Evolutionary conservation across 73 alveolate species (phyloP), one percentile per base, ranked within the genome.

Genomic region (Durusdinium trenchii): DNA sequence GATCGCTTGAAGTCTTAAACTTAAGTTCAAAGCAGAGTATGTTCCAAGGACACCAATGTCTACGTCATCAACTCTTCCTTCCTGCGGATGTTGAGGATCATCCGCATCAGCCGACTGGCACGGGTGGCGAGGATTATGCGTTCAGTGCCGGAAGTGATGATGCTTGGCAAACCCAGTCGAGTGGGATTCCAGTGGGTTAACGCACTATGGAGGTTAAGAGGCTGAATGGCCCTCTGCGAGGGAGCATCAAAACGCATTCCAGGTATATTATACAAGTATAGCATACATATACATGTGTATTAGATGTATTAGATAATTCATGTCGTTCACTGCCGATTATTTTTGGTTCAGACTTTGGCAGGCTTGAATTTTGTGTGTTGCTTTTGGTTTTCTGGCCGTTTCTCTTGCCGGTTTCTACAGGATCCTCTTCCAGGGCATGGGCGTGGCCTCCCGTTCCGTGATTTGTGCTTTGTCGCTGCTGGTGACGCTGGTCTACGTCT

Each of bases 381-480:
- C n/a, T n/a, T n/a, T n/a, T n/a, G n/a, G n/a, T n/a, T n/a, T n/a
- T n/a, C n/a, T n/a, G n/a, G n/a, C n/a, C n/a, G n/a, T n/a, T n/a
- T n/a, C n/a, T n/a, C n/a, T n/a, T n/a, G n/a, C n/a, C n/a, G n/a
- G n/a, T 5, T 18, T 35, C 46, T 84, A 7, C 42, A 89, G 97
- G 97, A 91, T 91, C 78, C 97, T 91, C 28, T 91, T 91, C 40
- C 97, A 91, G 89, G 97, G 97, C 75, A 91, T 91, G 97, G 97
- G 97, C 14, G 97, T 91, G 86, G 97, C 97, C 54, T 69, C 89
- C 10, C 97, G 97, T 89, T 91, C 97, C 38, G 97, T 91, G 97
- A 91, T 91, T 69, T 91, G 97, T 76, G 85, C 97, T 43, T 52
- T 91, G 47, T 91, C 97, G 16, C 97, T 91, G 23, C 76, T 91